These are phyloP conservation scores for Alternaria longipes DNA, from an alignment of 2,329 filamentous ascomycete genomes.

Conservation along the genomic window DNA sequence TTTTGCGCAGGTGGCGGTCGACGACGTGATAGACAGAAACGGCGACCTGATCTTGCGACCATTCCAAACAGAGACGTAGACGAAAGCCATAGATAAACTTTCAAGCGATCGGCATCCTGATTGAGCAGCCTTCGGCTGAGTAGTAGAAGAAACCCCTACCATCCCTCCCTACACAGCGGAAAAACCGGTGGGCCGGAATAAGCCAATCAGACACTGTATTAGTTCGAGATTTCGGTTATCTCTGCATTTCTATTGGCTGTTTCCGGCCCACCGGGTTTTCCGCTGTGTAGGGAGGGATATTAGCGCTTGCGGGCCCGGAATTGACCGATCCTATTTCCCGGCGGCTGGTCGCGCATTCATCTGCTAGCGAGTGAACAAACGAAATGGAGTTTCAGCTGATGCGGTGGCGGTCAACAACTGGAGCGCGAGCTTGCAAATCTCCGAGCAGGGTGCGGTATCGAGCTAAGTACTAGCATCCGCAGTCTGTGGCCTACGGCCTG, in stretches of 20 bases:
- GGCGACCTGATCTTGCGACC: constrained; percentile 1
- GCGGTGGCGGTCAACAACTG: constrained; percentile 7
- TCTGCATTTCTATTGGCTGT: no score
- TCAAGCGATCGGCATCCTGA: constrained; percentile 14
- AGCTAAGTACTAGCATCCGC: neutral
- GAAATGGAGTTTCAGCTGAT: constrained; percentile 1
- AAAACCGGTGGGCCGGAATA: no score
- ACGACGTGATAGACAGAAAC: neutral
- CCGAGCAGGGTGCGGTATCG: constrained; percentile 1
- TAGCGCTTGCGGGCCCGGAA: neutral
- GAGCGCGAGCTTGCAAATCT: constrained; percentile 2
- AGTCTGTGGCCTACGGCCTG: constrained; percentile 6
- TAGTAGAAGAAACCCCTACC: constrained; percentile 4
- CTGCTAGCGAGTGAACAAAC: neutral
- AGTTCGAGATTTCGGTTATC: no score
- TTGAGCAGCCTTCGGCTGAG: constrained; percentile 6
- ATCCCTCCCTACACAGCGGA: no score
- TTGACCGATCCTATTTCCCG: neutral
- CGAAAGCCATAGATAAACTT: constrained; percentile 1
- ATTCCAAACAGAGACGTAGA: constrained; percentile 7
- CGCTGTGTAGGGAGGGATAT: no score
- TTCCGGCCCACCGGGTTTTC: no score
- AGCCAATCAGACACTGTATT: no score
- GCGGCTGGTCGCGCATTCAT: neutral
- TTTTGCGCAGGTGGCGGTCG: neutral